Conservation (phyloP, 106 monocot genomes). For the Allium cepa region DNA sequence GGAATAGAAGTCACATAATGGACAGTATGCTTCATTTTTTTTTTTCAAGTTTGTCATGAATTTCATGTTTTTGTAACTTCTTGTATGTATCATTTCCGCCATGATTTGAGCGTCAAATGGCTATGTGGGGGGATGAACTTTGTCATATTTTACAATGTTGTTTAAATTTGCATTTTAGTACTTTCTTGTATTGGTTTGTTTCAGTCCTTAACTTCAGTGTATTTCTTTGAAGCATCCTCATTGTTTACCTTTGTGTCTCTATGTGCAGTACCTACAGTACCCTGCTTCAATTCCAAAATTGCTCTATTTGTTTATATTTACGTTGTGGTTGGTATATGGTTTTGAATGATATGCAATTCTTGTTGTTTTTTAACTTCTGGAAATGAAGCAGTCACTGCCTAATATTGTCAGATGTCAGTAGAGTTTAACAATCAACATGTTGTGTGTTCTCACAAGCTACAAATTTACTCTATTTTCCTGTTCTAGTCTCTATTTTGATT, state of each 20-base stretch:
- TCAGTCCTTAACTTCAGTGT: not conserved
- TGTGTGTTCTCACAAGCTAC: too few species aligned
- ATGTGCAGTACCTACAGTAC: not conserved
- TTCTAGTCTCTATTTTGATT: too few species aligned
- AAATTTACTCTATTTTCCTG: too few species aligned
- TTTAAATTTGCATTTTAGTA: not conserved
- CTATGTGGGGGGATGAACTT: not conserved
- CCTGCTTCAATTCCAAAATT: not conserved
- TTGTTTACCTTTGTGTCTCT: conserved; percentile 1
- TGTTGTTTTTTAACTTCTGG: not conserved
- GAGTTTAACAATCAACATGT: too few species aligned
- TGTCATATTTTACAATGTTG: not conserved
- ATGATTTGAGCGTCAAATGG: not conserved
- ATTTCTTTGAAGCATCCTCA: conserved; percentile 6
- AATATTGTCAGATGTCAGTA: too few species aligned
- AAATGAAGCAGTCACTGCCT: not conserved
- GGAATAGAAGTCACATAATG: not conserved
- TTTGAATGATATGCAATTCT: not conserved
- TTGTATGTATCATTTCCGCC: not conserved
- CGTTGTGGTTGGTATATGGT: too few species aligned
- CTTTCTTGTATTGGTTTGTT: not conserved
- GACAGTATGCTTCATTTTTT: not conserved
- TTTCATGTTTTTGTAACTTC: not conserved
- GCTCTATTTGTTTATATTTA: not conserved
- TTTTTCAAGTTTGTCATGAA: not conserved